phyloP scores from a whole-genome alignment of 2,329 filamentous ascomycete species.

The Clathrospora elynae region DNA sequence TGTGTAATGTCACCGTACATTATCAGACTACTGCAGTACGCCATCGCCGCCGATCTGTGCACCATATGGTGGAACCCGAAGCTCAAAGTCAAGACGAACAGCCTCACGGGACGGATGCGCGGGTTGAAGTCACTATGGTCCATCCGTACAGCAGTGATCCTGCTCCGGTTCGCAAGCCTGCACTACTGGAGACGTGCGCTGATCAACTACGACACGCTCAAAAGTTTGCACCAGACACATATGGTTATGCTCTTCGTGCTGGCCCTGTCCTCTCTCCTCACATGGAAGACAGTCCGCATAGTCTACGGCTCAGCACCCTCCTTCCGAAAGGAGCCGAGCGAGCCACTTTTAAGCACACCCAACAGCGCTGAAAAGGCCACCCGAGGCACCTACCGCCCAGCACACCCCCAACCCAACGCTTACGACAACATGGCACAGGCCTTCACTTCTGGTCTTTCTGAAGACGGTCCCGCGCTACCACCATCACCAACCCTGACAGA shows the following conservation, averaged over 20 bases:
- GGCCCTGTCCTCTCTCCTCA: constrained; percentile 29
- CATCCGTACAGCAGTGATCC: constrained; percentile 65
- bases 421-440: constrained; percentile 46
- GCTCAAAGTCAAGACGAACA: constrained; percentile 66
- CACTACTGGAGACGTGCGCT: constrained; percentile 34
- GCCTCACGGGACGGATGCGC: constrained; percentile 57
- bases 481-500: constrained; percentile 43
- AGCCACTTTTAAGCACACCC: constrained; percentile 30
- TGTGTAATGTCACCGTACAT: constrained; percentile 37
- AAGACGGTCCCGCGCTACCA: constrained; percentile 34
- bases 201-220: constrained; percentile 28
- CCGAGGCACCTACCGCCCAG: constrained; percentile 32
- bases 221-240: constrained; percentile 58
- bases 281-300: constrained; percentile 63
- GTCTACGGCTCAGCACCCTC: constrained; percentile 51
- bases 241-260: constrained; percentile 55
- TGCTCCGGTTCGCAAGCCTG: constrained; percentile 57
- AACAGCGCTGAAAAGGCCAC: constrained; percentile 24
- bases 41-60: constrained; percentile 57
- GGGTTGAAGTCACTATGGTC: constrained; percentile 70
- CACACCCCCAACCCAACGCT: constrained; percentile 32
- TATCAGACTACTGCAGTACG: constrained; percentile 24
- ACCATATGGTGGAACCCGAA: constrained; percentile 73
- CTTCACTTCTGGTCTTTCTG: constrained; percentile 49
- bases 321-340: constrained; percentile 32